Evolutionary conservation across 2,329 filamentous ascomycete species (phyloP), one percentile per base, ranked within the genome.

Genomic region (Pseudogymnoascus sp.): DNA sequence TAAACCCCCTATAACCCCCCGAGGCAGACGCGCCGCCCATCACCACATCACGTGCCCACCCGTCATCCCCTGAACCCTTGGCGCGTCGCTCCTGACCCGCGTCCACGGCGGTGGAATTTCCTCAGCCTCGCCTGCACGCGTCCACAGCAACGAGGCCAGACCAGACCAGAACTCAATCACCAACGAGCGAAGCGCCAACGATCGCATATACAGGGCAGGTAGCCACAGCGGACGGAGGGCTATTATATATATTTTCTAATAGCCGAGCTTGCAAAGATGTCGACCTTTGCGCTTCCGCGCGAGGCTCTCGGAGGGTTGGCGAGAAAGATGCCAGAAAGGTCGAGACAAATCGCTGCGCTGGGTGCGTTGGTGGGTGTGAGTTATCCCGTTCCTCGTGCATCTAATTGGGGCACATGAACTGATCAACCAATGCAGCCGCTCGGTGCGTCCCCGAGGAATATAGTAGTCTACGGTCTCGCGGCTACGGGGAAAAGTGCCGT

Each of bases 401-500:
- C 9, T 33, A 8, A 57, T n/a, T 10, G 26, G 5, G 30, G 30
- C n/a, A 3, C 5, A 19, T 23, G 10, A 12, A 4, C 15, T 57
- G 8, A 35, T 2, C 3, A 19, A 35, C 2, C 3, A 19, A 23
- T 8, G 18, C 28, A 62, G 59, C 59, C 59, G 9, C 13, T 59
- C 18, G 48, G 61, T 12, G 52, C 56, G 58, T 28, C 35, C 8
- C 35, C 48, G 13, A 64, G 62, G 60, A 88, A 89, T 62, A 72
- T 96, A 9, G 84, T 96, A 19, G 73, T 95, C 56, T 85, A 97
- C 71, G 94, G 94, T 57, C 83, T 91, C 28, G 85, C 92, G 68
- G 87, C 90, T 2, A 95, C 92, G 0, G 92, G 91, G 38, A 97
- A 97, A 75, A 89, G 84, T 30, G 82, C 82, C 55, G 80, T 96